Conservation (phyloP, 1,284 basidiomycete genomes). For the Microbotryum intermedium region DNA sequence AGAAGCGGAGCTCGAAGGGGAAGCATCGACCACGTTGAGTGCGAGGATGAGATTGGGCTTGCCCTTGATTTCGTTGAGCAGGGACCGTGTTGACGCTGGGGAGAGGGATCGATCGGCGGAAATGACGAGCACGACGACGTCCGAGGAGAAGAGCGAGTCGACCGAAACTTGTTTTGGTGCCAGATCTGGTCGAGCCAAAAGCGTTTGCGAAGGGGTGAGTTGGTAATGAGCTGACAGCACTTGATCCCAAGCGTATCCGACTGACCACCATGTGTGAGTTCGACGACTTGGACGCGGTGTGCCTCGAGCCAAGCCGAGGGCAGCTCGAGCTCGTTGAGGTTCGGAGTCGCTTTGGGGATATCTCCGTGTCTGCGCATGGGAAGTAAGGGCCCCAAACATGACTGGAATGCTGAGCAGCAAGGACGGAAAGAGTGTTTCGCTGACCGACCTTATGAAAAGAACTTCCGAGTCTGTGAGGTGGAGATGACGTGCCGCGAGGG, state of each 20-base stretch:
- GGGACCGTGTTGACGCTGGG: not conserved
- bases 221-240: not conserved
- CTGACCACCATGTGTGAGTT: constrained; percentile 20
- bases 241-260: not conserved
- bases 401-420: not conserved
- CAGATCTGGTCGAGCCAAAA: not conserved
- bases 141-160: constrained; percentile 18
- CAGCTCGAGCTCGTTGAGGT: not conserved
- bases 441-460: not conserved
- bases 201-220: not conserved
- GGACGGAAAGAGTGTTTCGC: not conserved
- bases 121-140: constrained; percentile 24
- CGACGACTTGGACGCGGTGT: constrained; percentile 12
- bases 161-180: constrained; percentile 20
- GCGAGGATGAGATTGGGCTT: constrained; percentile 26
- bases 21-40: constrained; percentile 14
- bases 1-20: constrained; percentile 3
- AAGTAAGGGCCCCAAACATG: not conserved
- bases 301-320: constrained; percentile 18
- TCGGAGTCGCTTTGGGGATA: not conserved
- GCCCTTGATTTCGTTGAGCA: constrained; percentile 12
- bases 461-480: not conserved
- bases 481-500: constrained; percentile 5
- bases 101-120: constrained; percentile 13
- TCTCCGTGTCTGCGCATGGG: constrained; percentile 8